A percentile compares a stretch with the other conserved stretches of the same genome.
Conservation (phyloP, 768 basidiomycete genomes). For the Leucocoprinus sp. region DNA sequence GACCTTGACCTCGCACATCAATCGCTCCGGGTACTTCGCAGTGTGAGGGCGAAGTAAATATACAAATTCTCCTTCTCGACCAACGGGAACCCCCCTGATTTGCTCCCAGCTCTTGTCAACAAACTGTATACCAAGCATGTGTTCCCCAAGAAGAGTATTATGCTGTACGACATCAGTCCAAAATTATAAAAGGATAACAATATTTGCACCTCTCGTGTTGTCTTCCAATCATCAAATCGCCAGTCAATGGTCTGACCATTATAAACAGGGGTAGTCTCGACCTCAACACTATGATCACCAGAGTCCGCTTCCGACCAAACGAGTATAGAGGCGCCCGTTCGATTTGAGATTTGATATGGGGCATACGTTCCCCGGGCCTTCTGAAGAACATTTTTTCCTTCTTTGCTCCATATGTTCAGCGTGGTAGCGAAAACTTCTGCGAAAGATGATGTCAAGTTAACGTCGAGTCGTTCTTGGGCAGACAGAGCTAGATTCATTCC, state of each 20-base stretch:
- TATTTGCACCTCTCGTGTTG: slow-evolving; percentile 73
- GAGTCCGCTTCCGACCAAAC: slow-evolving; percentile 81
- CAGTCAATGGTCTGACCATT: slow-evolving; percentile 81
- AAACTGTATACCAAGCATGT: slow-evolving; percentile 80
- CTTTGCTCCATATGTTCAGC: slow-evolving; percentile 63
- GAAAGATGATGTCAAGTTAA: slow-evolving; percentile 88
- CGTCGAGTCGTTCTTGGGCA: slow-evolving; percentile 78
- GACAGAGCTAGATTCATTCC: slow-evolving; percentile 54
- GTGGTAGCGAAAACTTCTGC: slow-evolving; percentile 77
- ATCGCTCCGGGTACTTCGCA: slow-evolving; percentile 66
- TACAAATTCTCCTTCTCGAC: slow-evolving; percentile 86
- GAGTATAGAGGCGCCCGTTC: slow-evolving; percentile 78
- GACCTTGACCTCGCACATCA: slow-evolving; percentile 85
- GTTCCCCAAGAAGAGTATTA: slow-evolving; percentile 69
- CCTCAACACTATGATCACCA: slow-evolving; percentile 35
- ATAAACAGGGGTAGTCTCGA: slow-evolving; percentile 49
- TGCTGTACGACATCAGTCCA: slow-evolving; percentile 17
- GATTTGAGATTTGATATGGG: slow-evolving; percentile 87
- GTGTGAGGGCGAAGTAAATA: slow-evolving; percentile 78
- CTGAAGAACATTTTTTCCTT: slow-evolving; percentile 62
- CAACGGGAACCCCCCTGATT: slow-evolving; percentile 81
- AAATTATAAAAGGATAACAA: not conserved
- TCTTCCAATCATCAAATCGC: slow-evolving; percentile 96
- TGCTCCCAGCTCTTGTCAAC: slow-evolving; percentile 86
- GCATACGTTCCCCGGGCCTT: slow-evolving; percentile 84